Evolutionary conservation across 2,329 filamentous ascomycete species (phyloP).

Genomic region (Trichoderma aggressivum): DNA sequence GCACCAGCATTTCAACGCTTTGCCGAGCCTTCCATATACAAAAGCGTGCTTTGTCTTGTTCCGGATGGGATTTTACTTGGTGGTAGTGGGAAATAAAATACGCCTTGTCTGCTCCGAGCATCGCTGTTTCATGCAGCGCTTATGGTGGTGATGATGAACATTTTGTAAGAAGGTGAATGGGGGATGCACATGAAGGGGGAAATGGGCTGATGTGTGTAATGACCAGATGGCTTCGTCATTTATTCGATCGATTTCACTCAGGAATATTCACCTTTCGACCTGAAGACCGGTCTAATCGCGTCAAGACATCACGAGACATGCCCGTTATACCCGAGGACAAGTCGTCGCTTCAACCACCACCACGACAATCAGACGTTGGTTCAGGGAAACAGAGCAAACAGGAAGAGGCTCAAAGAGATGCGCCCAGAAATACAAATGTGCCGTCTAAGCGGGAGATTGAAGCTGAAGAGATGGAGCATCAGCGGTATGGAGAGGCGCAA

Average conservation of each 20-base stretch:
- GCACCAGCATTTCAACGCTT: constrained; percentile 20
- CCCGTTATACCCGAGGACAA: constrained; percentile 6
- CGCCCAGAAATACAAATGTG: background rate
- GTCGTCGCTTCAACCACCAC: background rate
- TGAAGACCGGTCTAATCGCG: background rate
- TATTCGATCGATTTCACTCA: constrained; percentile 7
- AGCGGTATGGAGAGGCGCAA: constrained; percentile 22
- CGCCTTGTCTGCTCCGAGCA: background rate
- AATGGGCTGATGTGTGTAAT: background rate
- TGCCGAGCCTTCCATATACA: constrained; percentile 8
- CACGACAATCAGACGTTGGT: background rate
- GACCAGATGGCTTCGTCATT: constrained; percentile 9
- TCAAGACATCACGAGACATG: background rate
- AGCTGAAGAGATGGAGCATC: constrained; percentile 13
- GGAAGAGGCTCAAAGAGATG: background rate
- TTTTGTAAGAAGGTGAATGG: background rate
- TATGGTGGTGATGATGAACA: constrained; percentile 9
- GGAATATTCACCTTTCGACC: background rate
- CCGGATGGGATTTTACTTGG: background rate
- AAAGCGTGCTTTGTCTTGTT: background rate
- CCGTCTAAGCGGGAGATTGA: background rate
- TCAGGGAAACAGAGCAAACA: background rate
- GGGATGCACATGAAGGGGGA: background rate
- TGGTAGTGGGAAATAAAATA: background rate
- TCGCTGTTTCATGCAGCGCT: background rate